Evolutionary conservation across 225 moss, liverwort and hornwort genomes (phyloP).

Genomic region (Physcomitrellopsis africana): DNA sequence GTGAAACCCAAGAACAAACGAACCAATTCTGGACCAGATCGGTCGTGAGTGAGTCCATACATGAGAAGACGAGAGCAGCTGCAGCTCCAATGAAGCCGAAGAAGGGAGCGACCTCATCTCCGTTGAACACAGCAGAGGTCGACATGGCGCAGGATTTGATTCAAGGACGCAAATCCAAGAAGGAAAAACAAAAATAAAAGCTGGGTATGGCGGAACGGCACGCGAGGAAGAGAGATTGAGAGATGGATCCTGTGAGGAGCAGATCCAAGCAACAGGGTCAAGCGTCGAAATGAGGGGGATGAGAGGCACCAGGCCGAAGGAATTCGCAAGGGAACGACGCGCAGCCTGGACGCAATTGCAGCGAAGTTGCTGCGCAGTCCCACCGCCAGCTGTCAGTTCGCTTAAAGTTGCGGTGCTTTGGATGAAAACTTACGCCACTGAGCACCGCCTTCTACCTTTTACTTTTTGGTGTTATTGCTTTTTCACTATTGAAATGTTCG

Average conservation of each 20-base stretch:
- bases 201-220: background rate
- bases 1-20: background rate
- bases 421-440: too few relatives aligned
- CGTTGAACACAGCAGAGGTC: constrained; percentile 49
- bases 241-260: background rate
- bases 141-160: constrained; percentile 47
- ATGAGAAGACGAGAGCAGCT: constrained; percentile 81
- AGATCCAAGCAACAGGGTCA: constrained; percentile 1
- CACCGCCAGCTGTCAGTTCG: too few relatives aligned
- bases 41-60: constrained; percentile 22
- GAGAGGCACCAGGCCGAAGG: too few relatives aligned
- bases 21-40: background rate
- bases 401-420: too few relatives aligned
- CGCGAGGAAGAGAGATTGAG: background rate
- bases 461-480: too few relatives aligned
- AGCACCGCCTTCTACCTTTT: too few relatives aligned
- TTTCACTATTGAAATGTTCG: too few relatives aligned
- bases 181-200: background rate
- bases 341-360: too few relatives aligned
- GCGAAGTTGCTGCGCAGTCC: too few relatives aligned
- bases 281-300: too few relatives aligned
- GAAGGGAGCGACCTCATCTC: constrained; percentile 85
- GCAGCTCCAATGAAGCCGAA: constrained; percentile 92
- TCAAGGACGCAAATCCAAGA: too few relatives aligned
- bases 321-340: too few relatives aligned